Percentiles rank a stretch among this genome's conserved stretches.
Conservation (phyloP, 306 rosid species). For the Carpinus viminea region DNA sequence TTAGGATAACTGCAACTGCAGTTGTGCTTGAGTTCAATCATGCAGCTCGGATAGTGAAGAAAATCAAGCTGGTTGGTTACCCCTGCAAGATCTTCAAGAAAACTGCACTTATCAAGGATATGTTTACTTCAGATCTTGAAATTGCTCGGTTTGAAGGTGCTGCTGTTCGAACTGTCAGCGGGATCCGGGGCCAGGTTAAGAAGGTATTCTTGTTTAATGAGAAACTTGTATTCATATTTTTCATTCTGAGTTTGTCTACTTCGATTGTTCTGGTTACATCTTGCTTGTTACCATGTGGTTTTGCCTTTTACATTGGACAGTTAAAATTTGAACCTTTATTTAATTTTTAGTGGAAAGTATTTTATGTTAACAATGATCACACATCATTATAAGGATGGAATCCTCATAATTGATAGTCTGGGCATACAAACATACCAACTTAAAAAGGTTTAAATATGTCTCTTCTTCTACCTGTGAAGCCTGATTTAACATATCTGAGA, state of each 20-base stretch:
- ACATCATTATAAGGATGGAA: background rate
- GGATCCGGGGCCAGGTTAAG: slow-evolving; percentile 94
- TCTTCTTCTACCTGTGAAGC: background rate
- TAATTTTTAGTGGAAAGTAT: background rate
- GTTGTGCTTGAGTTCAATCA: slow-evolving; percentile 88
- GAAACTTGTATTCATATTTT: slow-evolving; percentile 1
- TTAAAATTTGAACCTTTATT: background rate
- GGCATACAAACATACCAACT: background rate
- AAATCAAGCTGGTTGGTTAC: slow-evolving; percentile 87
- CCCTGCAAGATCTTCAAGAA: slow-evolving; percentile 95
- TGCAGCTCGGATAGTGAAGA: slow-evolving; percentile 72
- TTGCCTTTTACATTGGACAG: background rate
- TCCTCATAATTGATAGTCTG: background rate
- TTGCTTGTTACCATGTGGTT: background rate
- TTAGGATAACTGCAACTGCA: slow-evolving; percentile 93
- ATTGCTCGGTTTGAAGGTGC: slow-evolving; percentile 97
- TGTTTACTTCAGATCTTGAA: slow-evolving; percentile 96
- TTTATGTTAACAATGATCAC: background rate
- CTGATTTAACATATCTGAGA: slow-evolving; percentile 1
- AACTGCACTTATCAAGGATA: slow-evolving; percentile 83
- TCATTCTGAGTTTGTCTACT: background rate
- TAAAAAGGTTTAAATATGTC: background rate
- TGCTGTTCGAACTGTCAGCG: slow-evolving; percentile 82
- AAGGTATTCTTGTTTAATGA: slow-evolving; percentile 57
- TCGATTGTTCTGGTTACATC: slow-evolving; percentile 11